These are phyloP conservation scores for Durio zibethinus DNA, from an alignment of 345 rosid species.

Conservation along the genomic window DNA sequence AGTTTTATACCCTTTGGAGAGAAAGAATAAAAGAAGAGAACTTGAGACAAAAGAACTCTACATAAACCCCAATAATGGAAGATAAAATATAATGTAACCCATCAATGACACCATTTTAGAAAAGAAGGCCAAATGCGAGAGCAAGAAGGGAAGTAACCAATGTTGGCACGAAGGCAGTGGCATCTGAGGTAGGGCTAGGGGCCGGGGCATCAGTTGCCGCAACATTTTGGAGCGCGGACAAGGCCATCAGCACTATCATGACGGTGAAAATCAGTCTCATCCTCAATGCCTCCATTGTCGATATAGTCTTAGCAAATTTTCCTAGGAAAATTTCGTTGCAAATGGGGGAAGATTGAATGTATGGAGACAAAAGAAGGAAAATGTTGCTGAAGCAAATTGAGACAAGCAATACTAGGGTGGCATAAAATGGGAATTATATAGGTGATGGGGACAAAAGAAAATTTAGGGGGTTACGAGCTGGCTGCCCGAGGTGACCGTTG, in stretches of 20 bases:
- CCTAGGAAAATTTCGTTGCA: background rate
- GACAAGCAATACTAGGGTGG: background rate
- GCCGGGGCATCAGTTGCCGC: constrained; percentile 43
- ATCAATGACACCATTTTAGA: constrained; percentile 6
- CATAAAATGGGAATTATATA: constrained; percentile 10
- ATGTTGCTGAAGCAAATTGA: background rate
- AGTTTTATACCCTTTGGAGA: background rate
- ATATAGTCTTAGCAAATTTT: background rate
- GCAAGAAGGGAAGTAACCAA: constrained; percentile 35
- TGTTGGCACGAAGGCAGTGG: constrained; percentile 32
- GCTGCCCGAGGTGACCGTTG: constrained; percentile 9
- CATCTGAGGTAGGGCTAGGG: constrained; percentile 42
- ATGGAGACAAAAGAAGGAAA: background rate
- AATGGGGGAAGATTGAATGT: background rate
- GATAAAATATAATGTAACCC: background rate
- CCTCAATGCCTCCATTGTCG: constrained; percentile 23
- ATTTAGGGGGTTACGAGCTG: background rate
- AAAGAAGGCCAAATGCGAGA: constrained; percentile 36
- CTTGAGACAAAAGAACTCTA: background rate
- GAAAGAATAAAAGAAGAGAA: background rate
- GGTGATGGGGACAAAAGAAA: background rate
- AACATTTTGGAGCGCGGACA: constrained; percentile 25
- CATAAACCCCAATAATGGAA: background rate
- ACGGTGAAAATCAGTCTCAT: constrained; percentile 27
- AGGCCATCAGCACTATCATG: constrained; percentile 32